These are phyloP conservation scores for Sapria himalayana DNA, from an alignment of 345 rosid genomes.

Conservation along the genomic window DNA sequence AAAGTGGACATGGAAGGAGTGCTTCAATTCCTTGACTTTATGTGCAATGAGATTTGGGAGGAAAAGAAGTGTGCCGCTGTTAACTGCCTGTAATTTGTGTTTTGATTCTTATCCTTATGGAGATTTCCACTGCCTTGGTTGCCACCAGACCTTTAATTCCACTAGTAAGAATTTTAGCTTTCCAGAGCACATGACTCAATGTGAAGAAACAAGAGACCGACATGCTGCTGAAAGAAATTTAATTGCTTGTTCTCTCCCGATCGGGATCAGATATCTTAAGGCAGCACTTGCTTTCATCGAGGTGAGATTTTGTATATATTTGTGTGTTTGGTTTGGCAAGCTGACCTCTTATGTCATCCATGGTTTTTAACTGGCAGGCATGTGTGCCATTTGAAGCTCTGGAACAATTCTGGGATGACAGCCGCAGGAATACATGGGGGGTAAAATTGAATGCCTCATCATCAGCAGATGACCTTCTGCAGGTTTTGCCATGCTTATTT, in stretches of 20 bases:
- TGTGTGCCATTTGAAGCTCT: conserved; percentile 62
- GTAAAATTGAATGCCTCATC: conserved; percentile 34
- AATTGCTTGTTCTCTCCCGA: conserved; percentile 34
- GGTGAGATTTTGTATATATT: conserved; percentile 19
- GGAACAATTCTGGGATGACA: conserved; percentile 55
- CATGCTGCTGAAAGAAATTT: conserved; percentile 11
- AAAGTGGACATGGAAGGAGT: conserved; percentile 69
- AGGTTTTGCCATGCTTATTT: too few relatives aligned
- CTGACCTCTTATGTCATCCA: background rate
- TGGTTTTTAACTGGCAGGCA: conserved; percentile 23
- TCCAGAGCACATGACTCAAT: conserved; percentile 20
- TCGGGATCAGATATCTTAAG: conserved; percentile 58
- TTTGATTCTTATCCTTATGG: conserved; percentile 26
- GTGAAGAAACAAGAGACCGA: conserved; percentile 23
- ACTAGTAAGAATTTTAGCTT: conserved; percentile 12
- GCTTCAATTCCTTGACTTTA: conserved; percentile 23
- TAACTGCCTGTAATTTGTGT: conserved; percentile 56
- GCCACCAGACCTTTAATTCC: conserved; percentile 38
- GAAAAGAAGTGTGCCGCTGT: conserved; percentile 29
- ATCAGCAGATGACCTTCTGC: conserved; percentile 45
- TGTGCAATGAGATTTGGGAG: conserved; percentile 37
- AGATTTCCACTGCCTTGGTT: conserved; percentile 36
- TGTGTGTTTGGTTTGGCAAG: background rate
- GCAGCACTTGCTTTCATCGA: conserved; percentile 40
- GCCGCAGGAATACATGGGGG: conserved; percentile 32